Conservation (phyloP, 768 basidiomycete species). For the Kwoniella sp. region DNA sequence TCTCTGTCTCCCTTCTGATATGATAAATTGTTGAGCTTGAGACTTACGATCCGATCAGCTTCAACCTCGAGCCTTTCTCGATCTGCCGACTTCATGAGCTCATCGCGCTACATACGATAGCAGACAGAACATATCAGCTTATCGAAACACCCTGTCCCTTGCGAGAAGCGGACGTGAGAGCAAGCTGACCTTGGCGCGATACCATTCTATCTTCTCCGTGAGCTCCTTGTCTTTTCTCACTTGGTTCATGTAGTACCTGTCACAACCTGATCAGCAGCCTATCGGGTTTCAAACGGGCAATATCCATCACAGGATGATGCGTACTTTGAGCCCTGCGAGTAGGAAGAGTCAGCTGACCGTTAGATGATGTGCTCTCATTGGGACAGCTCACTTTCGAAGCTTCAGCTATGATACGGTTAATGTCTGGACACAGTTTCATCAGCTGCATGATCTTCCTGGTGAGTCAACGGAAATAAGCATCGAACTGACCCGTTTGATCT, state of each 20-base stretch:
- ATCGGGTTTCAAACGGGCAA: not conserved
- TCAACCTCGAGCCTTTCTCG: slow-evolving; percentile 65
- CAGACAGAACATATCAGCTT: too few species aligned
- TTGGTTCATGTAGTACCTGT: slow-evolving; percentile 66
- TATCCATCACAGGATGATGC: not conserved
- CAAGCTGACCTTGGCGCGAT: slow-evolving; percentile 61
- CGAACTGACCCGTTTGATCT: slow-evolving; percentile 48
- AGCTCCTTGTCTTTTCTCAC: slow-evolving; percentile 85
- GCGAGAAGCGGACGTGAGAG: too few species aligned
- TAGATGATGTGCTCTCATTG: not conserved
- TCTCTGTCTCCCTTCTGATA: not conserved
- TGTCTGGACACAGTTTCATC: slow-evolving; percentile 60
- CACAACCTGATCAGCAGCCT: not conserved
- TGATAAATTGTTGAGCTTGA: not conserved
- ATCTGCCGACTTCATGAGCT: slow-evolving; percentile 35
- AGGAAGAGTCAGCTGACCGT: slow-evolving; percentile 3
- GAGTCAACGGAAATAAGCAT: too few species aligned
- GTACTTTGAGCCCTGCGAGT: slow-evolving; percentile 70
- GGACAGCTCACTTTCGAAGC: slow-evolving; percentile 65
- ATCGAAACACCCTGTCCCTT: too few species aligned
- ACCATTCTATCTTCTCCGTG: slow-evolving; percentile 71
- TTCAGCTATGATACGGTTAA: slow-evolving; percentile 85
- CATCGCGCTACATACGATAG: slow-evolving; percentile 47
- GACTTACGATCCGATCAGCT: slow-evolving; percentile 71
- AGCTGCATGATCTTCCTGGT: slow-evolving; percentile 1